Evolutionary conservation across 2,329 filamentous ascomycete species (phyloP), one percentile per base, ranked within the genome.

Genomic region (Neofusicoccum umdonicola): DNA sequence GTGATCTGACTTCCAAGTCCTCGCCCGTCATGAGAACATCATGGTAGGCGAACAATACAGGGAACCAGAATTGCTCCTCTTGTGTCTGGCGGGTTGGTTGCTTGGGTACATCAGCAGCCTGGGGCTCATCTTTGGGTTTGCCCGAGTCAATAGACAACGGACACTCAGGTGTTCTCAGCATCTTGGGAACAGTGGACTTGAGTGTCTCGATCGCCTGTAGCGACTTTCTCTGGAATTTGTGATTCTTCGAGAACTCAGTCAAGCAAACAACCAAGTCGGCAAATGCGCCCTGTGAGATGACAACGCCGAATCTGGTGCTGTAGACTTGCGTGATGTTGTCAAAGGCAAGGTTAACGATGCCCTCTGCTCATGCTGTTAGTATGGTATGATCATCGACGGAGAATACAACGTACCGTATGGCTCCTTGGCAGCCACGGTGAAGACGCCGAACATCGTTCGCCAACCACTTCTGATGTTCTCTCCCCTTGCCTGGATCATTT

Each of bases 381-480:
- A 66, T 74, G 17, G 69, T 52, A 39, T 13, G 17, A 15, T 39
- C 31, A 19, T 62, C 13, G 58, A 48, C 27, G 17, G 1, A 27
- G 12, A 44, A 11, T 51, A 41, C 11, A 31, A 74, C 82, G 70
- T 80, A 86, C 84, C 85, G 74, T 97, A 93, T 15, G 91, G 92
- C 74, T 98, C 96, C 67, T 90, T 86, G 17, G 96, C 95, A 34
- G 96, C 95, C 42, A 98, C 93, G 1, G 94, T 97, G 74, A 99
- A 99, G 35, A 97, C 94, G 3, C 94, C 95, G 78, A 99, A 98
- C 94, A 99, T 99, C 19, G 96, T 98, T 74, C 95, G 90, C 95
- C 95, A 99, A 4, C 95, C 95, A 44, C 93, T 97, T 61, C 94
- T 89, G 73, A 99, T 99, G 71, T 98, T 98, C 77, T 97, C 91